Percentiles rank a stretch among this genome's conserved stretches.
Evolutionary conservation across 140 eudicot species (phyloP).

Genomic region (Ambrosia hybrid): DNA sequence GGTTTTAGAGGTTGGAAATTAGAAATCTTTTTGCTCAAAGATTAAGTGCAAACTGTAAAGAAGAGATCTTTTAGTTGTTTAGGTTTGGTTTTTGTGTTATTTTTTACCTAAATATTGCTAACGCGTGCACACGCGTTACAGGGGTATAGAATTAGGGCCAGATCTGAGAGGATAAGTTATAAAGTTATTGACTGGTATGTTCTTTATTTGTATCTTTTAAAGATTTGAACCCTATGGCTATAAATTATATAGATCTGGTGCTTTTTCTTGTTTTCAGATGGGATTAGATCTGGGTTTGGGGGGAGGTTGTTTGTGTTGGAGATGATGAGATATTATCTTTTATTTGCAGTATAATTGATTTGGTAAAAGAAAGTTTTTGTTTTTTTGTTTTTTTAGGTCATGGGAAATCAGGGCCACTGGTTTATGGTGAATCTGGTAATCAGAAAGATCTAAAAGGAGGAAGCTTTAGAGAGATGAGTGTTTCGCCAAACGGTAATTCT

Average conservation of each 20-base stretch:
- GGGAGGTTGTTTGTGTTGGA: not conserved
- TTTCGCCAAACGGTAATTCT: constrained; percentile 43
- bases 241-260: constrained; percentile 30
- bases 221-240: not conserved
- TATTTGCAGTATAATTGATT: not conserved
- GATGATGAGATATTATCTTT: not conserved
- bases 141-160: not conserved
- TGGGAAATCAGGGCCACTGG: constrained; percentile 37
- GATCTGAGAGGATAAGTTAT: constrained; percentile 25
- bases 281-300: constrained; percentile 15
- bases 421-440: constrained; percentile 36
- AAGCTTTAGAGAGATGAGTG: constrained; percentile 44
- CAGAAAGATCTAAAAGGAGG: constrained; percentile 56
- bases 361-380: constrained; percentile 2
- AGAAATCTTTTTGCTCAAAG: constrained; percentile 9
- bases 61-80: not conserved
- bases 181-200: not conserved
- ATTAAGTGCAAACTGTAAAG: not conserved
- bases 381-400: constrained; percentile 19
- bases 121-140: no score
- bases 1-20: not conserved
- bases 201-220: not conserved
- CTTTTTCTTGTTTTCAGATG: constrained; percentile 1
- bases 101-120: no score
- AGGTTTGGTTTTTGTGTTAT: not conserved